phyloP scores from a whole-genome alignment of 2,329 filamentous ascomycete genomes.

The Alternaria arbusti region DNA sequence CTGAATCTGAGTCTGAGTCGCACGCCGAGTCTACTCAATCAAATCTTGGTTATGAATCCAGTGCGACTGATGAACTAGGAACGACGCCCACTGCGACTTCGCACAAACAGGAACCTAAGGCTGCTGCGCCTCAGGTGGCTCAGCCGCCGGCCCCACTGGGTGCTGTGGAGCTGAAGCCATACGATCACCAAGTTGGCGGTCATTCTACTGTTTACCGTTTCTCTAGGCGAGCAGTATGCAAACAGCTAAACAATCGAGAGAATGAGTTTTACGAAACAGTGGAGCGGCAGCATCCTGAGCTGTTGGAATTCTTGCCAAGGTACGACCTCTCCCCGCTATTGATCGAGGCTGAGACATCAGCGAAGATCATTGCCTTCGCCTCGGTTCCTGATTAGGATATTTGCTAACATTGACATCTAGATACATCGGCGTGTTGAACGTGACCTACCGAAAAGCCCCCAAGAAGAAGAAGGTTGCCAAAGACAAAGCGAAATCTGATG shows the following conservation, averaged over 20 bases:
- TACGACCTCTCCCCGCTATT: constrained; percentile 37
- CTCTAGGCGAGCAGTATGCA: constrained; percentile 92
- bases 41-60: constrained; percentile 58
- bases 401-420: constrained; percentile 58
- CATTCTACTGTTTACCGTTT: constrained; percentile 97
- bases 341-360: constrained; percentile 50
- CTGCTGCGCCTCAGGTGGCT: constrained; percentile 29
- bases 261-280: constrained; percentile 99
- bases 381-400: constrained; percentile 1
- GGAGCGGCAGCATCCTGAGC: constrained; percentile 85
- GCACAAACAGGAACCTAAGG: constrained; percentile 39
- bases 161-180: constrained; percentile 94
- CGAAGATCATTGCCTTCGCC: constrained; percentile 35
- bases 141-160: constrained; percentile 70
- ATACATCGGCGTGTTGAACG: constrained; percentile 96
- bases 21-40: constrained; percentile 52
- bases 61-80: constrained; percentile 60
- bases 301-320: constrained; percentile 89
- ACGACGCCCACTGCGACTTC: constrained; percentile 47
- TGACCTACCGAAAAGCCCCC: constrained; percentile 86
- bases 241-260: constrained; percentile 96
- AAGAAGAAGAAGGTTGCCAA: constrained; percentile 62
- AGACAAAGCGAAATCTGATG: constrained; percentile 37
- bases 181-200: constrained; percentile 95
- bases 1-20: constrained; percentile 52